Evolutionary conservation across 2,329 filamentous ascomycete genomes (phyloP).

Genomic region (Pestalotiopsis sp.): DNA sequence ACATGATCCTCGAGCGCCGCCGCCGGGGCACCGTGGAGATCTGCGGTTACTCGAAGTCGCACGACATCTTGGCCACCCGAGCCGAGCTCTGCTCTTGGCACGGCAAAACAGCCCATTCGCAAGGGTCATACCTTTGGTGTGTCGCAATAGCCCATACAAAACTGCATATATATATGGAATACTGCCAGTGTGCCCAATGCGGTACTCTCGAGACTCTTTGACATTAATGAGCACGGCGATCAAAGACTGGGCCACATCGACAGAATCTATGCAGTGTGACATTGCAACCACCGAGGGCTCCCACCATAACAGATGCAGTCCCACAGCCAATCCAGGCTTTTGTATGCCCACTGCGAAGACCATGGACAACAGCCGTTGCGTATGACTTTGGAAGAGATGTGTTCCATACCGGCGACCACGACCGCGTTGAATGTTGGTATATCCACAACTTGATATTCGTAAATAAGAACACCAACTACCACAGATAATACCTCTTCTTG

Average conservation of each 20-base stretch:
- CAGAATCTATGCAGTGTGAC: not conserved
- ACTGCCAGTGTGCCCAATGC: not conserved
- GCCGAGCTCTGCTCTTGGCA: not conserved
- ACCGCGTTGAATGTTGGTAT: too few relatives aligned
- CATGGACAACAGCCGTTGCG: not conserved
- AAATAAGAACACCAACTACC: too few relatives aligned
- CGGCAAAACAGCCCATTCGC: not conserved
- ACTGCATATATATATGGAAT: not conserved
- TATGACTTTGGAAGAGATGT: not conserved
- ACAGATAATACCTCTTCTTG: not conserved
- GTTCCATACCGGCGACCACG: not conserved
- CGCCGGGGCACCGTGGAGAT: not conserved
- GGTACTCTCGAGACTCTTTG: not conserved
- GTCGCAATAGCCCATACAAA: not conserved
- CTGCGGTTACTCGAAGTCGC: not conserved
- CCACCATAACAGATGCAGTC: not conserved
- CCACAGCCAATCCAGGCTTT: not conserved
- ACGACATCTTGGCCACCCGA: not conserved
- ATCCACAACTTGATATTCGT: too few relatives aligned
- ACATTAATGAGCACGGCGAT: not conserved
- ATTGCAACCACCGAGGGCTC: not conserved
- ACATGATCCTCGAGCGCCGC: not conserved
- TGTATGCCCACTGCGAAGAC: not conserved
- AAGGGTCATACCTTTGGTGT: not conserved
- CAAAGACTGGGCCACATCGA: not conserved